Conservation (phyloP, 768 basidiomycete genomes). For the Boletus bicolor region DNA sequence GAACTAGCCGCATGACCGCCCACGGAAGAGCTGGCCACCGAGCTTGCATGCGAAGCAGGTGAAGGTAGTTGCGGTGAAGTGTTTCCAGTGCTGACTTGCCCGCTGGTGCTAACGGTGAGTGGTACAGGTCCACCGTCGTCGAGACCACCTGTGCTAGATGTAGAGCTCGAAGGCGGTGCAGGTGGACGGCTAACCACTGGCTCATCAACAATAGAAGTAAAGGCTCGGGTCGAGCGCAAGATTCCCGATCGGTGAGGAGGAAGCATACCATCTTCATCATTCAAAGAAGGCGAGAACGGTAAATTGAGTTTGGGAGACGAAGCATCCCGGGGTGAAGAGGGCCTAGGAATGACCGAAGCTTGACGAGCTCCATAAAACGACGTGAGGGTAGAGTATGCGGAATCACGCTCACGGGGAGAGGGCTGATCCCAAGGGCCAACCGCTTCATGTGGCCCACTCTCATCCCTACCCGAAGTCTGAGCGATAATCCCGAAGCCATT, state of each 20-base stretch:
- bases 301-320: conserved; percentile 26
- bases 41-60: conserved; percentile 64
- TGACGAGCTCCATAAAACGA: conserved; percentile 30
- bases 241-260: conserved; percentile 29
- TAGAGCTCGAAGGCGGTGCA: conserved; percentile 35
- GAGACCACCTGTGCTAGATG: conserved; percentile 46
- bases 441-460: conserved; percentile 19
- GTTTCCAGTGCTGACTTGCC: conserved; percentile 30
- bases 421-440: conserved; percentile 35
- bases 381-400: conserved; percentile 21
- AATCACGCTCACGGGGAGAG: conserved; percentile 32
- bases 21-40: conserved; percentile 37
- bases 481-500: conserved; percentile 27
- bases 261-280: conserved; percentile 34
- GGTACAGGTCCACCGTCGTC: conserved; percentile 26
- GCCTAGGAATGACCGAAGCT: conserved; percentile 19
- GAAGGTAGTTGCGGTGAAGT: conserved; percentile 74
- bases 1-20: conserved; percentile 31
- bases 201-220: conserved; percentile 26
- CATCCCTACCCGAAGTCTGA: conserved; percentile 27
- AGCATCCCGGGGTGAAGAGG: conserved; percentile 26
- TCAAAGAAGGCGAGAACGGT: conserved; percentile 22
- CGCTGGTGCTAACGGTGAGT: conserved; percentile 49
- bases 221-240: conserved; percentile 26
- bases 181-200: conserved; percentile 29